A percentile compares a stretch with the other conserved stretches of the same genome.
Conservation (phyloP, 495 filamentous ascomycete genomes). For the Tuber umbilicatum region DNA sequence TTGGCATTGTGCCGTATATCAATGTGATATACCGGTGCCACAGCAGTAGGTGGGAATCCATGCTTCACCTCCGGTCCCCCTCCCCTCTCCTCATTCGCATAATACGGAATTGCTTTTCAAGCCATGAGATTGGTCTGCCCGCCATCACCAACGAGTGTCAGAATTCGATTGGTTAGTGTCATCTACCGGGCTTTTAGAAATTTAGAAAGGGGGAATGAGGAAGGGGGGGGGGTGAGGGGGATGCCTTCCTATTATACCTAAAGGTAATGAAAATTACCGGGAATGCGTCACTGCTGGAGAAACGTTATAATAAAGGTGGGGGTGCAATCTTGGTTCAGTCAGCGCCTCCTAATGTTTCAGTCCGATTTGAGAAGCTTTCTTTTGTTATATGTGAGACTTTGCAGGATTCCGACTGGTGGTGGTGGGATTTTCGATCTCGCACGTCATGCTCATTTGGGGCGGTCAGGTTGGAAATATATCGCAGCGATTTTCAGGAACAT, state of each 20-base stretch:
- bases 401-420: background rate
- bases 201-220: background rate
- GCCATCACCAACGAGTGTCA: background rate
- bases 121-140: background rate
- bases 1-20: background rate
- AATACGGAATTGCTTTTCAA: background rate
- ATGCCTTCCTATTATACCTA: background rate
- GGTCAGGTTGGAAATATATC: background rate
- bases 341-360: background rate
- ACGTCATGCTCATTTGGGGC: background rate
- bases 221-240: background rate
- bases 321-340: constrained; percentile 5
- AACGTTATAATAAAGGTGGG: constrained; percentile 3
- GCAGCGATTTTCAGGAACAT: constrained; percentile 4
- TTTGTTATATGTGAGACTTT: background rate
- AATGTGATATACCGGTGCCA: background rate
- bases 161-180: background rate
- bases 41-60: background rate
- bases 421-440: background rate
- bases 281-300: background rate
- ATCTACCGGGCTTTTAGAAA: background rate
- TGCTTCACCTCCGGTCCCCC: background rate
- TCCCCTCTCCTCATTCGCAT: background rate
- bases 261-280: background rate
- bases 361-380: background rate